Evolutionary conservation across 352 stramenopile species (phyloP).

Genomic region (Globisporangium recalcitrans): DNA sequence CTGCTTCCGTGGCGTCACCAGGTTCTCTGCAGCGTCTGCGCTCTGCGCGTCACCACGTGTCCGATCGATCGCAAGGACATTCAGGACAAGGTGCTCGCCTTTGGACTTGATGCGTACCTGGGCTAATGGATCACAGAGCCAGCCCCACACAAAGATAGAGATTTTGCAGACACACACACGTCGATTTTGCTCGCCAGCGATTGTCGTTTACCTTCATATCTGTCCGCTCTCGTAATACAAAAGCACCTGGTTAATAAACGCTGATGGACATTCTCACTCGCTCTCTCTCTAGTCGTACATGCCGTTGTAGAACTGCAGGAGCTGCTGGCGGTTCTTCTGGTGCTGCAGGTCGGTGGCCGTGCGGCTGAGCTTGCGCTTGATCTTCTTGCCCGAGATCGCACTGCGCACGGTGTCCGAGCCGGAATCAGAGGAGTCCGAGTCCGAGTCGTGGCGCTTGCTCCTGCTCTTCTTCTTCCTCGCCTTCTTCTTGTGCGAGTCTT

Average conservation of each 20-base stretch:
- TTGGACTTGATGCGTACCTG: slow-evolving; percentile 43
- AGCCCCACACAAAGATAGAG: neutral
- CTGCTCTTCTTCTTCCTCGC: slow-evolving; percentile 29
- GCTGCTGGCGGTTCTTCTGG: slow-evolving; percentile 69
- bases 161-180: slow-evolving; percentile 2
- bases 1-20: slow-evolving; percentile 56
- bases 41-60: slow-evolving; percentile 43
- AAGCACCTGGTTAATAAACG: neutral
- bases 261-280: no score
- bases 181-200: neutral
- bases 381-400: slow-evolving; percentile 84
- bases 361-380: slow-evolving; percentile 71
- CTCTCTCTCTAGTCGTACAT: slow-evolving; percentile 63
- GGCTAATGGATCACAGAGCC: neutral
- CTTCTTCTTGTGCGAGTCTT: slow-evolving; percentile 29
- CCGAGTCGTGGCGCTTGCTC: slow-evolving; percentile 19
- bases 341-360: slow-evolving; percentile 53
- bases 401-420: slow-evolving; percentile 70
- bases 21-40: slow-evolving; percentile 52
- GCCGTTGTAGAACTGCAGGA: slow-evolving; percentile 85
- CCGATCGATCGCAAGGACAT: slow-evolving; percentile 59
- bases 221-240: neutral
- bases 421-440: slow-evolving; percentile 35
- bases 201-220: slow-evolving; percentile 2
- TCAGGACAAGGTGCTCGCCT: slow-evolving; percentile 60